Base-by-base conservation (phyloP, 1,284 basidiomycete species). In the Trametes pubescens region DNA sequence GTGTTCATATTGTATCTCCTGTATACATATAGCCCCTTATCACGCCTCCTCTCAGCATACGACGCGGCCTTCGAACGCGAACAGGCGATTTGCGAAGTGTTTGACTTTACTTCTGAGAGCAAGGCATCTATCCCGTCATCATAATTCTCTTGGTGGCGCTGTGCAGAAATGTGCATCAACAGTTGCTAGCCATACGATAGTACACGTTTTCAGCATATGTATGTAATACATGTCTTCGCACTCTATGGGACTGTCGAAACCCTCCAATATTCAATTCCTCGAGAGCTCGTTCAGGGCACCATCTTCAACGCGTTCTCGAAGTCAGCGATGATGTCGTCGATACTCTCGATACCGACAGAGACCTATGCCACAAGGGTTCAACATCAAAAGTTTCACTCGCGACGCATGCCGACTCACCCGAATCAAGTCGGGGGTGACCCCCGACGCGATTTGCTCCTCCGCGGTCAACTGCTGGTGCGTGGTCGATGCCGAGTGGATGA, bases 281-380 rank as follows among this genome's bases (percentile, higher is more conserved):
- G 8, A 32, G 29, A 32, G 29, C 8, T 32, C 29, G 29, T 43
- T 58, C 59, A 65, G 26, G 65, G 69, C 13, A 77, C 75, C n/a
- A 61, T 62, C 62, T 76, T 77, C 22, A 87, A 78, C 3, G 88
- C 89, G 62, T 84, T 83, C 66, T 89, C 86, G 73, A 96, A 94
- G 77, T 96, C 94, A 13, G 91, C 92, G 69, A 94, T 90, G 75
- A 95, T 95, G 74, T 95, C 93, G 49, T 82, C 82, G 72, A 95
- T 94, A 68, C 88, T 88, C 77, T 96, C 95, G 66, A 93, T 93
- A 18, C 94, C 94, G 43, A 90, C 88, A 4, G 85, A 82, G 5
- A 86, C 83, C 85, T 86, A 69, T 9, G 34, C 0, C 26, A 47
- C 21, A 38, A 0, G n/a, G 47, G n/a, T 37, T 49, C 34, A 46